A percentile compares a stretch with the other conserved stretches of the same genome.
These are phyloP conservation scores for Xylaria castorea DNA, from an alignment of 495 filamentous ascomycete genomes.

Conservation along the genomic window DNA sequence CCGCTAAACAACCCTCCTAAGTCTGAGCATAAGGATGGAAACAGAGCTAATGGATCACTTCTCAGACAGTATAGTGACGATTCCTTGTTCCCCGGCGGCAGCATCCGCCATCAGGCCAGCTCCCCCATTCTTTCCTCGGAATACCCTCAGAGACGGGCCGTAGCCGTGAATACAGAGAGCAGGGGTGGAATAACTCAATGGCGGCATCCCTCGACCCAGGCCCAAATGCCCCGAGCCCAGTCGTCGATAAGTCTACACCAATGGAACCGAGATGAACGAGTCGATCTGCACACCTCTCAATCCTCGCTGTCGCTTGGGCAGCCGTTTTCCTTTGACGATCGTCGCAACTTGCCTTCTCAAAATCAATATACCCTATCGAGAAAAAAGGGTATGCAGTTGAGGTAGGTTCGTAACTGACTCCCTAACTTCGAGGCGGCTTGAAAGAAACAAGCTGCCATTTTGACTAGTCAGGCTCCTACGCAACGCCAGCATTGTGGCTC, in stretches of 20 bases:
- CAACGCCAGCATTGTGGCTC: not conserved
- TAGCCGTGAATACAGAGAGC: not conserved
- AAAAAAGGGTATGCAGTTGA: not conserved
- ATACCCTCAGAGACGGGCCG: not conserved
- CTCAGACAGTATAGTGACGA: not conserved
- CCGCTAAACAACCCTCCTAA: not conserved
- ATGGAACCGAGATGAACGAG: too few species aligned
- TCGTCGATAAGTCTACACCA: not conserved
- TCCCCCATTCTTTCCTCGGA: constrained; percentile 33
- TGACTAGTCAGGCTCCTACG: not conserved
- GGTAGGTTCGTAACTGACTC: not conserved
- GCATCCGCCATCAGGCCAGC: not conserved
- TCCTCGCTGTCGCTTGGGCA: not conserved
- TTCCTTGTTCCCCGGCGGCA: constrained; percentile 23
- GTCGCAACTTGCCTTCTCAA: not conserved
- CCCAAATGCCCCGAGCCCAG: not conserved
- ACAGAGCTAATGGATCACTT: not conserved
- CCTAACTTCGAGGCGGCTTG: not conserved
- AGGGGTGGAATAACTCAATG: not conserved
- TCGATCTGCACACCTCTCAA: not conserved
- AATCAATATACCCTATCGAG: not conserved
- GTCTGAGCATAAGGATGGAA: not conserved
- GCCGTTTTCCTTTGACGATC: not conserved
- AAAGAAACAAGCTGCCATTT: not conserved
- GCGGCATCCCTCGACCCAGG: too few species aligned